phyloP scores from a whole-genome alignment of 2,329 filamentous ascomycete species.

The Chrysosporium keratinophilum region DNA sequence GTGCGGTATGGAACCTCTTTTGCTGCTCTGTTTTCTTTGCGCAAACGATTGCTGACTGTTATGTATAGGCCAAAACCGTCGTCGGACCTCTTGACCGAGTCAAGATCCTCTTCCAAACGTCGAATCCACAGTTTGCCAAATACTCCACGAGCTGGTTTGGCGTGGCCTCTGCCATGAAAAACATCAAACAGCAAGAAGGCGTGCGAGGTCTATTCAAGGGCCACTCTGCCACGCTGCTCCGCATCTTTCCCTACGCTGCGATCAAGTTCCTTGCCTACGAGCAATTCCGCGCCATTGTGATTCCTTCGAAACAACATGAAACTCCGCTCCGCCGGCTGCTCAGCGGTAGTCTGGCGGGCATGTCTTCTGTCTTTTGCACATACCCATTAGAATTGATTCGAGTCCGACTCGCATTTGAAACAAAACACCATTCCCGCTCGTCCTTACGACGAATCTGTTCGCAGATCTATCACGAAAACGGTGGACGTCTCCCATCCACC shows the following conservation, averaged over 20 bases:
- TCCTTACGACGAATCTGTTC: slow-evolving; percentile 66
- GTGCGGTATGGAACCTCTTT: slow-evolving; percentile 55
- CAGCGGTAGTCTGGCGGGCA: slow-evolving; percentile 48
- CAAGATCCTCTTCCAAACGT: slow-evolving; percentile 96
- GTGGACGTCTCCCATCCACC: slow-evolving; percentile 26
- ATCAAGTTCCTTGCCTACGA: slow-evolving; percentile 99
- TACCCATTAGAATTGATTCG: slow-evolving; percentile 90
- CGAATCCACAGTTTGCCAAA: slow-evolving; percentile 85
- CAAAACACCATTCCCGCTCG: slow-evolving; percentile 59
- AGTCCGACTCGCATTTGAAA: slow-evolving; percentile 90
- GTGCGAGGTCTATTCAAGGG: slow-evolving; percentile 72
- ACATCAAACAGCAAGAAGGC: slow-evolving; percentile 71
- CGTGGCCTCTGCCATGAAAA: slow-evolving; percentile 66
- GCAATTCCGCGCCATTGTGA: slow-evolving; percentile 74
- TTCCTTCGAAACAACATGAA: slow-evolving; percentile 61
- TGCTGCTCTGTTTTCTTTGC: neutral
- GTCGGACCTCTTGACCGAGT: slow-evolving; percentile 94
- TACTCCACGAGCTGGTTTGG: slow-evolving; percentile 85
- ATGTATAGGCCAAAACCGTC: slow-evolving; percentile 71
- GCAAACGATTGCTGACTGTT: slow-evolving; percentile 10
- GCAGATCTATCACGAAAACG: slow-evolving; percentile 75
- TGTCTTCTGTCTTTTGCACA: slow-evolving; percentile 88
- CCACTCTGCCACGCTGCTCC: slow-evolving; percentile 83
- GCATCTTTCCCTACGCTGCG: slow-evolving; percentile 93
- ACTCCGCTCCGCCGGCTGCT: slow-evolving; percentile 59